phyloP scores from a whole-genome alignment of 2,329 filamentous ascomycete genomes.

The Herpotrichia juniperi region DNA sequence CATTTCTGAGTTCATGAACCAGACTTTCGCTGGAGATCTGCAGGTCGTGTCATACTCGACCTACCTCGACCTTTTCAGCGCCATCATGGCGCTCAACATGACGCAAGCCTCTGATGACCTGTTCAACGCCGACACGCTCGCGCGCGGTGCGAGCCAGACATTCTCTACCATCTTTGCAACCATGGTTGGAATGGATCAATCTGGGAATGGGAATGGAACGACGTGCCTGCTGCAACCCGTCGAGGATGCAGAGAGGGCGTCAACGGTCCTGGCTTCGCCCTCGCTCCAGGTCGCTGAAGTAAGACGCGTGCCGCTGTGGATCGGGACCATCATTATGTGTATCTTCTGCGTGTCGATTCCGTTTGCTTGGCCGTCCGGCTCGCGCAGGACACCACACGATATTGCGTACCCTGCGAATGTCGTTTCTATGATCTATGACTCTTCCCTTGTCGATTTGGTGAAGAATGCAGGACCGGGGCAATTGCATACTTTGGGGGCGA shows the following conservation, averaged over 20 bases:
- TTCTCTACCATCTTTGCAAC: background rate
- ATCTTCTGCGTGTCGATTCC: background rate
- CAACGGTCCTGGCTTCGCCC: background rate
- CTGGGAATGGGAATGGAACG: background rate
- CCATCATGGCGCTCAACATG: background rate
- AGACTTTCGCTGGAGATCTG: background rate
- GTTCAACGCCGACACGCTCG: background rate
- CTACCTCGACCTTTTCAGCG: background rate
- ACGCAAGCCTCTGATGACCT: background rate
- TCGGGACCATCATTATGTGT: background rate
- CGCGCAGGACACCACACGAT: background rate
- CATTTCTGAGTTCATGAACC: background rate
- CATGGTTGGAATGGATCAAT: background rate
- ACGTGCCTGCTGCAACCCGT: background rate
- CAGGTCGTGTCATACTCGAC: background rate
- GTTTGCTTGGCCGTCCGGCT: background rate
- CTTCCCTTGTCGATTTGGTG: background rate
- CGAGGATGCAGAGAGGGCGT: background rate
- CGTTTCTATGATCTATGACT: background rate
- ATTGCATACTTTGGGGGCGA: background rate
- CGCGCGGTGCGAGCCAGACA: background rate
- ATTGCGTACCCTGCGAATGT: background rate
- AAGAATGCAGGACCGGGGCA: background rate
- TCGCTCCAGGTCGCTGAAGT: background rate
- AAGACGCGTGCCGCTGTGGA: background rate